Conservation (phyloP, 345 rosid species). For the Euphorbia pulcherrima region DNA sequence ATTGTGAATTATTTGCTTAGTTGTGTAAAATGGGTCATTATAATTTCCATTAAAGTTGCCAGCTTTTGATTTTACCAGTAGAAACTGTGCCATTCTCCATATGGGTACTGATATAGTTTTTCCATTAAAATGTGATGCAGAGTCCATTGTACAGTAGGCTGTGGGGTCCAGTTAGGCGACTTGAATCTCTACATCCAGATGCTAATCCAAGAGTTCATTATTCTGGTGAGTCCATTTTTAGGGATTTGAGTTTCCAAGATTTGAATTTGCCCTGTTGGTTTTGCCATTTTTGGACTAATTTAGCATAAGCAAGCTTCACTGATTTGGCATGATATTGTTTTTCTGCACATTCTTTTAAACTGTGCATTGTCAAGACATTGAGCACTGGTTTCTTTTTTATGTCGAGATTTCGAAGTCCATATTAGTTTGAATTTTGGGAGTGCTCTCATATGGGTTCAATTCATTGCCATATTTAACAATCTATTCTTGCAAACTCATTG, state of each 20-base stretch:
- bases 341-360: not conserved
- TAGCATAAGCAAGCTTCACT: not conserved
- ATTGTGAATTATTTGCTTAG: not conserved
- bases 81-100: not conserved
- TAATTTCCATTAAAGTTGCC: not conserved
- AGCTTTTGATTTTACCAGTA: not conserved
- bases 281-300: not conserved
- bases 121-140: conserved; percentile 37
- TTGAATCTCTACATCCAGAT: conserved; percentile 74
- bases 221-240: conserved; percentile 45
- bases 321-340: not conserved
- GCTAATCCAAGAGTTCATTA: conserved; percentile 77
- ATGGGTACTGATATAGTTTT: conserved; percentile 1
- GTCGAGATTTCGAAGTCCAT: not conserved
- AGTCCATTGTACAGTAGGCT: conserved; percentile 67
- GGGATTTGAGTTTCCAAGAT: not conserved
- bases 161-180: conserved; percentile 76
- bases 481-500: not conserved
- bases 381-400: not conserved
- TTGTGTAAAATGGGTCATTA: not conserved
- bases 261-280: not conserved
- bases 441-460: not conserved
- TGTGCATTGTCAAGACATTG: not conserved
- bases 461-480: too few species aligned
- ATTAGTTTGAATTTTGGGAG: not conserved